A percentile compares a stretch with the other conserved stretches of the same genome.
phyloP scores from a whole-genome alignment of 495 filamentous ascomycete species.

The Wilcoxina mikolae region DNA sequence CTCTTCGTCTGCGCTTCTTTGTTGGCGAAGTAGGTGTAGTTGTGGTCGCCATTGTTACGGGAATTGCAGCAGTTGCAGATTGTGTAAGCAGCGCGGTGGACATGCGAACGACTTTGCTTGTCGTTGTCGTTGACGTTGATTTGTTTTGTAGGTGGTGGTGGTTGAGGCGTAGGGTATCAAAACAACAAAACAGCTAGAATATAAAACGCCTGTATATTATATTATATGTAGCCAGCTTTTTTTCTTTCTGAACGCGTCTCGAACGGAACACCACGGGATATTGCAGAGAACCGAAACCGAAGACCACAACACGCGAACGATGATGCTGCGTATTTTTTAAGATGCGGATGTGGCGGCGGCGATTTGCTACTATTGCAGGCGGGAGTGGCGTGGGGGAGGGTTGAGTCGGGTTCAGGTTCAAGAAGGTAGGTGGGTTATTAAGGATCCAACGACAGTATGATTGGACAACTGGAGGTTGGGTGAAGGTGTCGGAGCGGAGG shows the following conservation, averaged over 20 bases:
- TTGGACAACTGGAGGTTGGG: background rate
- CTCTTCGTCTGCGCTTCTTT: constrained; percentile 67
- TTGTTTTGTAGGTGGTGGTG: background rate
- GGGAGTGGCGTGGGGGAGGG: constrained; percentile 4
- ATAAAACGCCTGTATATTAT: background rate
- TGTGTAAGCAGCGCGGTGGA: constrained; percentile 27
- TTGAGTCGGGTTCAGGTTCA: background rate
- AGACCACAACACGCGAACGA: background rate
- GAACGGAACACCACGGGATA: background rate
- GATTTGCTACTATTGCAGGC: constrained; percentile 2
- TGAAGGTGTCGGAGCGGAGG: background rate
- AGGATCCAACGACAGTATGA: background rate
- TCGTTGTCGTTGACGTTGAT: background rate
- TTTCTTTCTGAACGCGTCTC: background rate
- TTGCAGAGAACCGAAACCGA: background rate
- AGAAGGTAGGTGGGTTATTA: background rate
- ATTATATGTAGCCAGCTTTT: background rate
- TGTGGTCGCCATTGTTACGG: constrained; percentile 12
- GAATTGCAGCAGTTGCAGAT: constrained; percentile 19
- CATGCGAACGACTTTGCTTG: constrained; percentile 10
- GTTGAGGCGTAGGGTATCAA: background rate
- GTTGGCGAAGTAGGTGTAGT: constrained; percentile 20
- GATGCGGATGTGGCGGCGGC: constrained; percentile 4
- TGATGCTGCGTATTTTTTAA: constrained; percentile 1
- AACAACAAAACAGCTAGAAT: background rate